Evolutionary conservation across 805 yeast species (phyloP).

Genomic region (Yarrowia alimentaria): DNA sequence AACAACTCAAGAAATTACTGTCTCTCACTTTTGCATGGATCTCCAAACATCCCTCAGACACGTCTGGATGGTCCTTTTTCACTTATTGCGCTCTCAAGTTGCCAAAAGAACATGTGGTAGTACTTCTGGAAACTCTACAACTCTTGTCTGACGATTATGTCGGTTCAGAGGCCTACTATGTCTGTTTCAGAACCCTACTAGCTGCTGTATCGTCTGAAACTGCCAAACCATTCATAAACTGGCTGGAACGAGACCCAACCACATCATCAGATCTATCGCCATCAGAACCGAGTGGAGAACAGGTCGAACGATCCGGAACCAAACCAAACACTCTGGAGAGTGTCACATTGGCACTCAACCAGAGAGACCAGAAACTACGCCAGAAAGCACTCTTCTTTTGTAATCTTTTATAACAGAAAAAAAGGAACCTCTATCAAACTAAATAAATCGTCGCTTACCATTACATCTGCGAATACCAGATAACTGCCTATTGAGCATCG

Average conservation of each 20-base stretch:
- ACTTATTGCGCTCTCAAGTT: slow-evolving; percentile 25
- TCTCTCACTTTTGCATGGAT: slow-evolving; percentile 1
- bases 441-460: slow-evolving; percentile 20
- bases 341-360: too few relatives aligned
- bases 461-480: too few relatives aligned
- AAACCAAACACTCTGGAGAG: too few relatives aligned
- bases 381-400: too few relatives aligned
- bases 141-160: slow-evolving; percentile 18
- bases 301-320: too few relatives aligned
- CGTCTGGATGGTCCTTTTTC: slow-evolving; percentile 40
- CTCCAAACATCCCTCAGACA: slow-evolving; percentile 36
- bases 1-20: slow-evolving; percentile 29
- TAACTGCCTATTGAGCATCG: slow-evolving; percentile 34
- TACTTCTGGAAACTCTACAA: slow-evolving; percentile 6
- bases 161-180: slow-evolving; percentile 34
- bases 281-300: too few relatives aligned
- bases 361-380: too few relatives aligned
- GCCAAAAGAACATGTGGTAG: neutral
- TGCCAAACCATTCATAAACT: neutral
- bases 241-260: neutral
- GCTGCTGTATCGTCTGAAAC: neutral
- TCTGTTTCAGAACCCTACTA: slow-evolving; percentile 29
- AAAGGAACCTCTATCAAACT: slow-evolving; percentile 1
- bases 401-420: too few relatives aligned
- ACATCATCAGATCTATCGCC: too few relatives aligned